Base-by-base conservation (phyloP, 306 rosid species). In the barrel medic (Medicago truncatula) region DNA sequence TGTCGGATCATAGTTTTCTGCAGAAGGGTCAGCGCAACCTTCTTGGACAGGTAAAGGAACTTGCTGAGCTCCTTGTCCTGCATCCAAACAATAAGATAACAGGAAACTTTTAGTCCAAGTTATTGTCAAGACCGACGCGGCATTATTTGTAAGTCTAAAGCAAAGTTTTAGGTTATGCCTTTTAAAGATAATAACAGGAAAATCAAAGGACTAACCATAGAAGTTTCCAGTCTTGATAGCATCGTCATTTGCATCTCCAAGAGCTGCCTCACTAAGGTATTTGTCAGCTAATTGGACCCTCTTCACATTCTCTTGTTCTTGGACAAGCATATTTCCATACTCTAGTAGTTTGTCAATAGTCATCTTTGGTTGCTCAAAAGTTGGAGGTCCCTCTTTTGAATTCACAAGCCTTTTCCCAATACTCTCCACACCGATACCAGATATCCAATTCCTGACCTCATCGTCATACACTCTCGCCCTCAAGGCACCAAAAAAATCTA, bases 261-360 rank as follows among this genome's bases (percentile, higher is more conserved):
- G 90, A 57, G 91, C 93, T 17, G 93, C 91, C 76, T 88, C 91
- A 8, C 63, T 84, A 77, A 91, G 87, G 78, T 91, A 91, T 70
- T 85, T 88, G 43, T 85, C 91, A 12, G 93, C 74, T 85, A 91
- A 81, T 64, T 85, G 93, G 20, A 91, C 86, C 80, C 96, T 85
- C 91, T 91, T 88, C 80, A 91, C 96, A 79, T 91, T 88, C 71
- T 91, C 90, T 79, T 91, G 96, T 78, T 91, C 91, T 84, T 88
- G 66, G 11, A 91, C 89, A 40, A 91, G 86, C 90, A 84, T 81
- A 79, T 57, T 88, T 78, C 96, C 96, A 46, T 91, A 91, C 80
- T 79, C 84, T 0, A 91, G 85, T 39, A 91, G 88, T 78, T 84
- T 77, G n/a, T 75, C 66, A 2, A 87, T 72, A 5, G 28, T 78